Evolutionary conservation across 2,329 filamentous ascomycete species (phyloP).

Genomic region (Trichoderma atrobrunneum): DNA sequence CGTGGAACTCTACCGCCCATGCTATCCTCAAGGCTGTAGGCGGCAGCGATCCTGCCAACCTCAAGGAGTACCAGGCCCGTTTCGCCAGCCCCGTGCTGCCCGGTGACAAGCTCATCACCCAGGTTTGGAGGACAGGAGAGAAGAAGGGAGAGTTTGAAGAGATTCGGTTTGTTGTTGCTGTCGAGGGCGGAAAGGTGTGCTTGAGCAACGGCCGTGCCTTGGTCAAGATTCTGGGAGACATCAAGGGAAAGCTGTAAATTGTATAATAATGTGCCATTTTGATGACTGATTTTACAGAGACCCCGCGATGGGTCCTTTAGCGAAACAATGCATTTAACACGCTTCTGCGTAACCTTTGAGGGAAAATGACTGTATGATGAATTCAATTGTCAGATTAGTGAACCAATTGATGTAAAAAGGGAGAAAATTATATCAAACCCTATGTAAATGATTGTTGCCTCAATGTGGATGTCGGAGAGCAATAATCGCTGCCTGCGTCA

Average conservation of each 20-base stretch:
- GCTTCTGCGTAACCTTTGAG: neutral
- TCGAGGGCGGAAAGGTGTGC: conserved; percentile 79
- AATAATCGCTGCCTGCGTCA: neutral
- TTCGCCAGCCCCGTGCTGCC: conserved; percentile 84
- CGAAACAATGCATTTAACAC: neutral
- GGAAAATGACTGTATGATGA: neutral
- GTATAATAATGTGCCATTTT: conserved; percentile 3
- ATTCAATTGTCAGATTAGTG: neutral
- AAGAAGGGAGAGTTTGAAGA: conserved; percentile 70
- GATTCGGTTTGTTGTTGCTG: conserved; percentile 73
- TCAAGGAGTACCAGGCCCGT: conserved; percentile 84
- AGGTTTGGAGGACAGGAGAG: conserved; percentile 76
- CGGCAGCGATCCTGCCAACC: conserved; percentile 72
- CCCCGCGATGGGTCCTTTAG: neutral
- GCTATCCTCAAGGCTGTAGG: conserved; percentile 71
- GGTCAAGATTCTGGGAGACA: conserved; percentile 60
- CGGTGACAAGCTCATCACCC: conserved; percentile 75
- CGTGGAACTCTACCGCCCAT: conserved; percentile 78
- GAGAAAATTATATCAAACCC: neutral
- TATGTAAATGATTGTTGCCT: neutral
- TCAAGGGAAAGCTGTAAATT: conserved; percentile 61
- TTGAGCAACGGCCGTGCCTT: conserved; percentile 83
- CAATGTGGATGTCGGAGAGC: neutral
- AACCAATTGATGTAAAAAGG: neutral
- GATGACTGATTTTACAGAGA: neutral